These are phyloP conservation scores for Plasmodium ovale DNA, from an alignment of 169 alveolate genomes.

Conservation along the genomic window DNA sequence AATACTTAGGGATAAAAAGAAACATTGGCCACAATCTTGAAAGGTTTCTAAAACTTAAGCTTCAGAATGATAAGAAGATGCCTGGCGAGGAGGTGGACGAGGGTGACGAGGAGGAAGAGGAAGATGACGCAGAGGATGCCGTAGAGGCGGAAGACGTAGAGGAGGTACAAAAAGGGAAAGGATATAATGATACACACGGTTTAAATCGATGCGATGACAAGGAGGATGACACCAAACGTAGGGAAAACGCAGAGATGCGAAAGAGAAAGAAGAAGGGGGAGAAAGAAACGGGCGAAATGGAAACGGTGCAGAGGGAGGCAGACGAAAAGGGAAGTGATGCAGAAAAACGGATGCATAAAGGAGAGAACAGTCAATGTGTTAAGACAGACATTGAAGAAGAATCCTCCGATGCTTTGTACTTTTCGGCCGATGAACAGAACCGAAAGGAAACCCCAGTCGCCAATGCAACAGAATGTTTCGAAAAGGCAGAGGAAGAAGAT, in stretches of 20 bases:
- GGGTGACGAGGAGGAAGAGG: neutral
- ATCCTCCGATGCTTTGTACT: too few relatives aligned
- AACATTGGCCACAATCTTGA: conserved; percentile 25
- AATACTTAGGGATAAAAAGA: conserved; percentile 32
- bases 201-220: too few relatives aligned
- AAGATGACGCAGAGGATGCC: neutral
- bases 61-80: neutral
- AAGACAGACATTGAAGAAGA: neutral
- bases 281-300: neutral
- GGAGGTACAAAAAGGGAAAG: neutral
- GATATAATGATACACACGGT: neutral
- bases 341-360: neutral
- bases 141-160: neutral
- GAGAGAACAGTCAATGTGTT: neutral
- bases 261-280: neutral
- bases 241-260: neutral
- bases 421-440: too few relatives aligned
- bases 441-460: neutral
- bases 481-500: neutral
- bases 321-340: neutral
- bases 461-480: neutral
- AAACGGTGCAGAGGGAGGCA: neutral
- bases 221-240: neutral
- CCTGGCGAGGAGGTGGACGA: neutral
- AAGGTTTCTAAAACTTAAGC: conserved; percentile 33